These are phyloP conservation scores for Orobanche coerulescens DNA, from an alignment of 257 asterid species.

Conservation along the genomic window DNA sequence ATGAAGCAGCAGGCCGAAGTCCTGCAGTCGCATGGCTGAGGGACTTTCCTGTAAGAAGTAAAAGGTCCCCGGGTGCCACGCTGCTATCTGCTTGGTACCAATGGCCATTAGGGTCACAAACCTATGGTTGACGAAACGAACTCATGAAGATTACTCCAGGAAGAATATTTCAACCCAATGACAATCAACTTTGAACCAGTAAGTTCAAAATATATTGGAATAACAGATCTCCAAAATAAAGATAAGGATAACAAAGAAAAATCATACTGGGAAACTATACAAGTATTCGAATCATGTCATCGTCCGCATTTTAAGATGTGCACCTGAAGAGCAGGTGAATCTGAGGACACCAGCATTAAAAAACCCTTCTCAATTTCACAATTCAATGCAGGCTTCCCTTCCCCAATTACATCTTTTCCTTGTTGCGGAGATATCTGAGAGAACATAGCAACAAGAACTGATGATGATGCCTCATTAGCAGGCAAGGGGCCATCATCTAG, in stretches of 20 bases:
- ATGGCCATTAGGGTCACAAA: constrained; percentile 85
- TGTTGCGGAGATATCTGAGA: constrained; percentile 44
- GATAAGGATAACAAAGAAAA: neutral
- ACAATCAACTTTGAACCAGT: neutral
- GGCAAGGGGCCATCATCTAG: constrained; percentile 96
- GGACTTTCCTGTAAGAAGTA: constrained; percentile 89
- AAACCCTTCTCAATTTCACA: constrained; percentile 82
- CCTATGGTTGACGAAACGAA: constrained; percentile 38
- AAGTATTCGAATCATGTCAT: constrained; percentile 6
- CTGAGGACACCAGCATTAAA: constrained; percentile 72
- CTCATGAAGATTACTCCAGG: constrained; percentile 19
- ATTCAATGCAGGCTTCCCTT: constrained; percentile 48
- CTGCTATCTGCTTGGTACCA: constrained; percentile 93
- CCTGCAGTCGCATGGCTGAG: constrained; percentile 95
- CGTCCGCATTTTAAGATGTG: constrained; percentile 16
- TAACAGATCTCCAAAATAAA: constrained; percentile 2
- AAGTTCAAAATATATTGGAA: neutral
- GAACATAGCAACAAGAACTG: constrained; percentile 67
- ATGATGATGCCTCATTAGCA: constrained; percentile 72
- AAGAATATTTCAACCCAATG: neutral
- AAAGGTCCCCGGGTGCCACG: constrained; percentile 71
- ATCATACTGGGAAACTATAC: constrained; percentile 1
- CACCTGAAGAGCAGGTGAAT: constrained; percentile 89
- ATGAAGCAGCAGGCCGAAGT: constrained; percentile 72
- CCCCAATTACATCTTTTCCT: constrained; percentile 48